Conservation (phyloP, 352 stramenopile genomes). For the Phytophthora nicotianae region DNA sequence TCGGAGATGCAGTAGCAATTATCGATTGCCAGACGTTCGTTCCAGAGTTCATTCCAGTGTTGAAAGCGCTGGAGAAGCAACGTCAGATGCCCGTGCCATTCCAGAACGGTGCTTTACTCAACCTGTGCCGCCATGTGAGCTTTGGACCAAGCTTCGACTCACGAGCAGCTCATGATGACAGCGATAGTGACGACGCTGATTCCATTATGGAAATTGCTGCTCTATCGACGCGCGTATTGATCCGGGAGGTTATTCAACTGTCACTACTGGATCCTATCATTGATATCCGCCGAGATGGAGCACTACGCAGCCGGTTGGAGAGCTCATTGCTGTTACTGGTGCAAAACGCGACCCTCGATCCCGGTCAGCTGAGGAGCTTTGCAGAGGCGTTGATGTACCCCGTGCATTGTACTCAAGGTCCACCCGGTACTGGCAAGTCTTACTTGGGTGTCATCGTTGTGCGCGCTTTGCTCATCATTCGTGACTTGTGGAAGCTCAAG, state of each 20-base stretch:
- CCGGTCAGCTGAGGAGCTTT: constrained; percentile 78
- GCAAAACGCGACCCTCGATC: constrained; percentile 59
- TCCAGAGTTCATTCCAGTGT: constrained; percentile 85
- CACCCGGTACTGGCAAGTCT: constrained; percentile 89
- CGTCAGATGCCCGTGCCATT: constrained; percentile 77
- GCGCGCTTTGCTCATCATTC: constrained; percentile 76
- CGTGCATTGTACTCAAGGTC: constrained; percentile 90
- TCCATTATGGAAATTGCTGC: background rate
- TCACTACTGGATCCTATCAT: constrained; percentile 78
- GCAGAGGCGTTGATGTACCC: constrained; percentile 70
- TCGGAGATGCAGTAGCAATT: constrained; percentile 67
- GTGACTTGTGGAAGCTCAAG: constrained; percentile 74
- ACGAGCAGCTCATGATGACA: constrained; percentile 4
- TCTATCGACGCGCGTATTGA: constrained; percentile 5
- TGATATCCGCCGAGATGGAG: constrained; percentile 73
- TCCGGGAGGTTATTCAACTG: constrained; percentile 56
- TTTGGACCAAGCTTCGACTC: constrained; percentile 5
- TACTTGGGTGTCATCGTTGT: constrained; percentile 89
- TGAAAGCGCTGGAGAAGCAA: constrained; percentile 82
- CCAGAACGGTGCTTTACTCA: constrained; percentile 71
- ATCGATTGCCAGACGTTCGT: constrained; percentile 91
- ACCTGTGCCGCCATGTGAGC: constrained; percentile 43
- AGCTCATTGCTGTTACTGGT: constrained; percentile 49
- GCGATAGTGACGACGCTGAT: constrained; percentile 1
- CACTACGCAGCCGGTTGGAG: constrained; percentile 43